Evolutionary conservation across 768 basidiomycete species (phyloP), one percentile per base, ranked within the genome.

Genomic region (Cytidiella melzeri): DNA sequence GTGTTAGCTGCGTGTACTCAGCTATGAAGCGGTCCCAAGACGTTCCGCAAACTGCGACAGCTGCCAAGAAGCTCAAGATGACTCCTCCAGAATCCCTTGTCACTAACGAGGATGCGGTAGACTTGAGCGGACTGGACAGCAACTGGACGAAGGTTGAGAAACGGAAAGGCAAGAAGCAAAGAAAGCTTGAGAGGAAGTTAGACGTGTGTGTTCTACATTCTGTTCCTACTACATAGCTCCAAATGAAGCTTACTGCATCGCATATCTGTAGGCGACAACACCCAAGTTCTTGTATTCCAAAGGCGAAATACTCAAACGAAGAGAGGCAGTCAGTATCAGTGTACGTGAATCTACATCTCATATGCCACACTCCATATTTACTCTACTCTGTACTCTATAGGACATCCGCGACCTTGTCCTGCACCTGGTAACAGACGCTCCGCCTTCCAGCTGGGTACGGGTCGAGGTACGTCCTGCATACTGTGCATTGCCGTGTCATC

Each of bases 341-440:
- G 93, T 93, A 57, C 51, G 84, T 74, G 10, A 20, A 10, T 25
- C n/a, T 28, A 5, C 26, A 19, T 41, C 15, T 19, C 10, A 13
- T 34, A 7, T 34, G n/a, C n/a, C n/a, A n/a, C n/a, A n/a, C n/a
- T n/a, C n/a, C 19, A 44, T 23, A 25, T 23, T 51, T 19, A 50
- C 39, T 5, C 7, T 19, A 12, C 38, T 47, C 23, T 30, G 26
- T 4, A 5, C 34, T 34, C 30, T 34, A 24, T 61, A 96, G 93
- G 92, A 96, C 60, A 72, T 97, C 19, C 78, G 95, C 28, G 93
- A 97, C 59, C 73, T 97, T 18, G 75, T 86, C 9, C 68, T 97
- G 2, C 88, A 96, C 56, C 70, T 95, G 41, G 67, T 84, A 21
- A 86, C 87, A 0, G 91, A 94, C 59, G 83, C 80, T 15, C 83